Evolutionary conservation across 345 rosid genomes (phyloP).

Genomic region (Ceriops zippeliana): DNA sequence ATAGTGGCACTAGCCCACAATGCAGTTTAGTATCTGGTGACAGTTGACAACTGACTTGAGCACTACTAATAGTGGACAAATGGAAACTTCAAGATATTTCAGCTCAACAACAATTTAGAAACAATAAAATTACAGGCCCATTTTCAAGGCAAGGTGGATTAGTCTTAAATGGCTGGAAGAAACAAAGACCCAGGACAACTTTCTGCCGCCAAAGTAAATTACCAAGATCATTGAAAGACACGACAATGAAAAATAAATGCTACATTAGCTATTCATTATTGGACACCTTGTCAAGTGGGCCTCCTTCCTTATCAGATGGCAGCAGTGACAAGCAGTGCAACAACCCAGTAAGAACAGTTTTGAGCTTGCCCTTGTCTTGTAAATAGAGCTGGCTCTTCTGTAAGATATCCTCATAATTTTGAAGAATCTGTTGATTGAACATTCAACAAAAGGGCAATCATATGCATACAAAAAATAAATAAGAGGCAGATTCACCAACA

Average conservation of each 20-base stretch:
- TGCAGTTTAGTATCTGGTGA: too few relatives aligned
- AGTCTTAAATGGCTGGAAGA: not conserved
- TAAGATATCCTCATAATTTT: conserved; percentile 67
- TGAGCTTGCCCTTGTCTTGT: conserved; percentile 71
- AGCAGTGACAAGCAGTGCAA: conserved; percentile 65
- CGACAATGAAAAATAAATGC: too few relatives aligned
- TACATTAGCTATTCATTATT: conserved; percentile 1
- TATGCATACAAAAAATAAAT: not conserved
- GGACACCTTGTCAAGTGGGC: conserved; percentile 41
- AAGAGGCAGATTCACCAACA: not conserved
- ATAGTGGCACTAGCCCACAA: too few relatives aligned
- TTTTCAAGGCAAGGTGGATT: not conserved
- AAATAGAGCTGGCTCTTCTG: conserved; percentile 56
- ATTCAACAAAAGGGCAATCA: conserved; percentile 13
- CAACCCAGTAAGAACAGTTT: conserved; percentile 64
- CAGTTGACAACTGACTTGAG: too few relatives aligned
- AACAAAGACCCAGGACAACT: too few relatives aligned
- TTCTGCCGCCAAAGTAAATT: too few relatives aligned
- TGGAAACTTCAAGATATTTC: too few relatives aligned
- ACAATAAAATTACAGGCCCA: not conserved
- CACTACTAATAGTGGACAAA: too few relatives aligned
- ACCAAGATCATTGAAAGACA: too few relatives aligned
- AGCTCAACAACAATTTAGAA: not conserved
- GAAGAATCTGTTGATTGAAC: conserved; percentile 55
- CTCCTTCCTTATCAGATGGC: conserved; percentile 41